Evolutionary conservation across 768 basidiomycete genomes (phyloP), one percentile per base, ranked within the genome.

Genomic region (Tephrocybe sp.): DNA sequence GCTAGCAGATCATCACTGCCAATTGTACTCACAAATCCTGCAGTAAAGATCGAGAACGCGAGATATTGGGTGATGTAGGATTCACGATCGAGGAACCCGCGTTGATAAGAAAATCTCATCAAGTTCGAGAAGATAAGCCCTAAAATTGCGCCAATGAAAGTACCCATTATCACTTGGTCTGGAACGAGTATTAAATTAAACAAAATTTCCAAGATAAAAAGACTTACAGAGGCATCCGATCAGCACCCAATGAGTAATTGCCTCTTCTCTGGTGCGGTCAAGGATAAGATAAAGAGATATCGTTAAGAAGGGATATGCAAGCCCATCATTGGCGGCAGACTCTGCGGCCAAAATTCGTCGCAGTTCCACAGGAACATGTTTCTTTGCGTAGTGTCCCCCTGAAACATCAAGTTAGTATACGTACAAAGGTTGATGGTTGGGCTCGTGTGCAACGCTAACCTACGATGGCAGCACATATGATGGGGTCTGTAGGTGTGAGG

Each of bases 281-380:
- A 92, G 60, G 12, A 84, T 85, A 44, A 98, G 74, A 65, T 95
- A 97, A 8, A 98, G 75, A 2, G 95, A 82, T 47, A 98, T 76
- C 17, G 82, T 80, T 48, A 98, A 74, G 66, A 97, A 97, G 0
- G 93, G 93, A 65, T 95, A 96, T 2, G 94, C 93, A 14, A 98
- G 77, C 2, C 96, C 96, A 59, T 98, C 96, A 67, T 99, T 99
- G 9, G 91, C 86, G 0, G 95, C 96, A 3, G 89, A 90, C 68
- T 98, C 95, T 0, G 90, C 92, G 0, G 89, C 79, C 6, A 97
- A 73, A 36, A 97, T 76, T 19, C 83, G 86, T 22, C 95, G 82
- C 17, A 98, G 75, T 44, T 91, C 85, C 8, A 68, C 57, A 3
- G 87, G 87, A 4, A 91, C 89, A 60, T 90, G 78, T 50, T 76